Base-by-base conservation (phyloP, 345 rosid genomes). In the Dovyalis caffra region DNA sequence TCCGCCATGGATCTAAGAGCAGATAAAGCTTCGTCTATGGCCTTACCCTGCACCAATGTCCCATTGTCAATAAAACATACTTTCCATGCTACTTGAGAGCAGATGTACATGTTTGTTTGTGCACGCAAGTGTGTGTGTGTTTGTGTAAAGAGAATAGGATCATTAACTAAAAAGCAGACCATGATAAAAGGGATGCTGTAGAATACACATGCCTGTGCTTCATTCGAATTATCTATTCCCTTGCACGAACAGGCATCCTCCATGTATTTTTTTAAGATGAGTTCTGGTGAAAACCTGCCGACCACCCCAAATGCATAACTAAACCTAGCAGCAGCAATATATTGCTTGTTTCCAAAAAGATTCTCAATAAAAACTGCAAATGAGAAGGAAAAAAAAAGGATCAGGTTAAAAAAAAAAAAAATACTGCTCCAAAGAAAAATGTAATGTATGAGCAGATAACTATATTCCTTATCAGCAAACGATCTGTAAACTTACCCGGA, bases 261-360 rank as follows among this genome's bases (percentile, higher is more conserved):
- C 68, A 75, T 2, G 75, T 64, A 73, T 21, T 63, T 16, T 45
- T 61, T 51, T 32, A 85, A 37, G 45, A 87, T 69, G 20, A 38
- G 8, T 70, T 65, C 77, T 8, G 81, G 38, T 28, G 79, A 45
- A 32, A 71, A 81, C 38, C 68, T 65, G 31, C 74, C 75, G 47
- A 56, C 66, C 25, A 79, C 69, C 58, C 74, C 76, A 74, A 77
- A 75, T 23, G 84, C 76, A 62, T 74, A 77, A 28, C 80, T 80
- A 74, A 81, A 77, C 72, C 68, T 74, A 33, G 72, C 60, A 58
- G 90, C 86, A 28, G 74, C 71, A 0, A 81, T 21, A 69, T 67
- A 69, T 47, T 81, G 71, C 28, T 78, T 77, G 70, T 53, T 76
- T 51, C 9, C 23, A 66, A 78, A 38, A 35, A 85, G 87, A 49